phyloP scores from a whole-genome alignment of 2,329 filamentous ascomycete species.

The Aspergillus japonicus region DNA sequence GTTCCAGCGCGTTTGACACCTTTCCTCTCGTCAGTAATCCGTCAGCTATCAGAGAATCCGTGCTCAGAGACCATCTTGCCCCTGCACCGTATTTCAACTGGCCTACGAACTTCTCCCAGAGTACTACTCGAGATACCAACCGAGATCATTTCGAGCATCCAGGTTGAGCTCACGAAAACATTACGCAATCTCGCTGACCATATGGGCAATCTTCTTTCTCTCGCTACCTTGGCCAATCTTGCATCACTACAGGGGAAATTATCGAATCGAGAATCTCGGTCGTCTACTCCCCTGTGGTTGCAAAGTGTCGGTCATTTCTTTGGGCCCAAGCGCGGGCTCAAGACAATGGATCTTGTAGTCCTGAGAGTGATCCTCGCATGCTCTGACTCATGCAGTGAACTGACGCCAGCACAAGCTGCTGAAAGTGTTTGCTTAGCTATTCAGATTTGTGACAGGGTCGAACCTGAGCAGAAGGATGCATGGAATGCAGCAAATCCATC shows the following conservation, averaged over 20 bases:
- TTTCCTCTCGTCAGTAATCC: constrained; percentile 35
- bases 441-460: constrained; percentile 36
- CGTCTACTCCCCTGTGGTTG: constrained; percentile 30
- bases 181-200: constrained; percentile 42
- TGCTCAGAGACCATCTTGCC: constrained; percentile 34
- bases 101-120: constrained; percentile 27
- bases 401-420: constrained; percentile 28
- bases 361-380: constrained; percentile 41
- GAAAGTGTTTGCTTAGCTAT: constrained; percentile 39
- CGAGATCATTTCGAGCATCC: constrained; percentile 37
- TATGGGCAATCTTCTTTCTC: constrained; percentile 41
- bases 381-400: constrained; percentile 34
- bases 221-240: constrained; percentile 42
- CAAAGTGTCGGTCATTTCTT: constrained; percentile 41
- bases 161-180: constrained; percentile 37
- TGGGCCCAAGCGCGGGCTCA: constrained; percentile 37
- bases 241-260: constrained; percentile 18
- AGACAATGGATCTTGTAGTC: constrained; percentile 44
- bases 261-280: constrained; percentile 12
- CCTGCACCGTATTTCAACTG: constrained; percentile 34
- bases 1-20: constrained; percentile 33
- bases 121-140: constrained; percentile 31
- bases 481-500: constrained; percentile 36
- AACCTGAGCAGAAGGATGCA: constrained; percentile 29
- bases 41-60: constrained; percentile 29